phyloP scores from a whole-genome alignment of 306 rosid species.

The Ormosia semicastrata region DNA sequence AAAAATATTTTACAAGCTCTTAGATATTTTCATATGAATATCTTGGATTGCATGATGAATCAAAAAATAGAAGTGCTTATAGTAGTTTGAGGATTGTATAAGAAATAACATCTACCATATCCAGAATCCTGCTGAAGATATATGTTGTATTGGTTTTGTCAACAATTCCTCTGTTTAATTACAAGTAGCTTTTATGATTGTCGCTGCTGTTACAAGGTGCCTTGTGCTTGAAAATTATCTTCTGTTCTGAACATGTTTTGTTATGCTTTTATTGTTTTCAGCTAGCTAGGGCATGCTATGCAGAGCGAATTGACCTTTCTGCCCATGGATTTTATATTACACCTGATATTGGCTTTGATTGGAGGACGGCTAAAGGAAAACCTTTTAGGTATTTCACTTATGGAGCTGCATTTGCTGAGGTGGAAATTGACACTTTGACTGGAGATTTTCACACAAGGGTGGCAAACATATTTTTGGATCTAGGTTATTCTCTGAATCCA shows the following conservation, averaged over 20 bases:
- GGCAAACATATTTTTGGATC: conserved; percentile 78
- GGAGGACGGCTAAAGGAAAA: conserved; percentile 73
- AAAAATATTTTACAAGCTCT: background rate
- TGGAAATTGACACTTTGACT: conserved; percentile 89
- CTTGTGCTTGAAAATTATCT: conserved; percentile 29
- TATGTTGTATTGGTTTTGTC: conserved; percentile 11
- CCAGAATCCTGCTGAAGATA: conserved; percentile 10
- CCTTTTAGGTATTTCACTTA: conserved; percentile 87
- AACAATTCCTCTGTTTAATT: background rate
- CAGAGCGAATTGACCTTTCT: conserved; percentile 82
- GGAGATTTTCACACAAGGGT: conserved; percentile 91
- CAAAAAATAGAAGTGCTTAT: background rate
- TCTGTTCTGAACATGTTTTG: conserved; percentile 14
- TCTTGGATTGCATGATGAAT: background rate
- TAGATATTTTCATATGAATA: conserved; percentile 11
- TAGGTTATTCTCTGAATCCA: conserved; percentile 88
- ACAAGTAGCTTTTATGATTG: conserved; percentile 6
- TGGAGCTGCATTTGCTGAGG: conserved; percentile 97
- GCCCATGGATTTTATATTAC: conserved; percentile 92
- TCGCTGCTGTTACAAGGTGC: background rate
- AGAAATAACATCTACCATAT: conserved; percentile 2
- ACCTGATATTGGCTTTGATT: conserved; percentile 88
- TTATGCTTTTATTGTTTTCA: conserved; percentile 46
- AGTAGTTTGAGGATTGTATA: background rate
- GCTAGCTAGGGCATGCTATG: conserved; percentile 82